Conservation (phyloP, 768 basidiomycete species). For the Mycena kentingensis region DNA sequence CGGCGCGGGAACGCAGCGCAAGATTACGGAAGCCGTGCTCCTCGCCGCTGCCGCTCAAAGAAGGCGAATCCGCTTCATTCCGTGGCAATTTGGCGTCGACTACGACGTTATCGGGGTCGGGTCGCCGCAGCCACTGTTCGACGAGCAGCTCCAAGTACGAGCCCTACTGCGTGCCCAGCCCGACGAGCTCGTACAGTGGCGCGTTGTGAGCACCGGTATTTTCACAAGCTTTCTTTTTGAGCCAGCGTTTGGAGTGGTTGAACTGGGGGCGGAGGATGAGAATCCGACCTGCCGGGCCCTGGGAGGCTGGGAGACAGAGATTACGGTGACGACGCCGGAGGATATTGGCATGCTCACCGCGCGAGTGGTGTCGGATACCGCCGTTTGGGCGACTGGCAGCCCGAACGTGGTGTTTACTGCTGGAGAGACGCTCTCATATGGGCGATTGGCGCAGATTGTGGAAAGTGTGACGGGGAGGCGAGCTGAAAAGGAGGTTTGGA, state of each 20-base stretch:
- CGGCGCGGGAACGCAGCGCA: conserved; percentile 28
- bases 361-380: conserved; percentile 17
- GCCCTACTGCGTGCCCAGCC: conserved; percentile 30
- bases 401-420: conserved; percentile 31
- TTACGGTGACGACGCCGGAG: conserved; percentile 32
- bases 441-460: conserved; percentile 26
- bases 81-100: conserved; percentile 41
- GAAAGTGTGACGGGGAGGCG: conserved; percentile 14
- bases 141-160: conserved; percentile 38
- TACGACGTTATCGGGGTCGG: conserved; percentile 35
- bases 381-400: too few relatives aligned
- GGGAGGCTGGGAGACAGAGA: conserved; percentile 25
- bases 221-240: conserved; percentile 35
- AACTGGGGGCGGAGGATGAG: too few relatives aligned
- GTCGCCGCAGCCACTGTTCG: conserved; percentile 33
- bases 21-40: conserved; percentile 31
- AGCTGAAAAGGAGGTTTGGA: conserved; percentile 23
- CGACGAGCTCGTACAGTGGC: conserved; percentile 30
- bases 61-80: conserved; percentile 36
- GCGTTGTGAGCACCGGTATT: conserved; percentile 32
- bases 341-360: conserved; percentile 33
- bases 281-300: conserved; percentile 23
- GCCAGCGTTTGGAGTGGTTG: conserved; percentile 30
- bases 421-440: conserved; percentile 33
- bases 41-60: conserved; percentile 24